Conservation (phyloP, 164 flowering plant genomes). For the Malania oleifera region DNA sequence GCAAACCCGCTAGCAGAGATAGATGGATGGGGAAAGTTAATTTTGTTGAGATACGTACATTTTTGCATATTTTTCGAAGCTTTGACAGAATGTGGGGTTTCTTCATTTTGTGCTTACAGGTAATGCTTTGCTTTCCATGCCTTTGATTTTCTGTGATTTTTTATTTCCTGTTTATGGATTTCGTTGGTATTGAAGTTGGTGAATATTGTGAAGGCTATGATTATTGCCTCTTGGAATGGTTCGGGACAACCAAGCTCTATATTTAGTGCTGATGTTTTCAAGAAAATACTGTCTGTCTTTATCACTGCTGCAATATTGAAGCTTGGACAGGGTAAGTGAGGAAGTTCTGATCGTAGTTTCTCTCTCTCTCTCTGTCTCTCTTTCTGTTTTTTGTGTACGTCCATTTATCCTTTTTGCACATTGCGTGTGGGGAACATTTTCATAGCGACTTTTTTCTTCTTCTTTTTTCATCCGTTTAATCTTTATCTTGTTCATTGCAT, state of each 20-base stretch:
- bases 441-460: too few species aligned
- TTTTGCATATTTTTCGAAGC: constrained; percentile 90
- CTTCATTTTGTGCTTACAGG: constrained; percentile 83
- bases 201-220: constrained; percentile 62
- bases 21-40: constrained; percentile 88
- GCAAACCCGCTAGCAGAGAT: constrained; percentile 32
- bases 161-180: neutral
- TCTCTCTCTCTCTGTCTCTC: too few species aligned
- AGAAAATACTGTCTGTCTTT: constrained; percentile 78
- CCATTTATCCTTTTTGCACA: too few species aligned
- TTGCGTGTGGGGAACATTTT: too few species aligned
- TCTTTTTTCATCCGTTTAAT: too few species aligned
- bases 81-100: constrained; percentile 96
- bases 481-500: too few species aligned
- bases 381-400: too few species aligned
- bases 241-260: constrained; percentile 51
- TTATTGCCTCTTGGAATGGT: constrained; percentile 94
- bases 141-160: neutral
- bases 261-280: constrained; percentile 61
- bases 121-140: constrained; percentile 15
- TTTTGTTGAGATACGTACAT: constrained; percentile 92
- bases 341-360: too few species aligned
- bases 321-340: constrained; percentile 75
- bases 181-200: constrained; percentile 3
- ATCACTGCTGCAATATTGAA: constrained; percentile 93